Evolutionary conservation across 2,329 filamentous ascomycete genomes (phyloP).

Genomic region (Botryotinia convoluta): DNA sequence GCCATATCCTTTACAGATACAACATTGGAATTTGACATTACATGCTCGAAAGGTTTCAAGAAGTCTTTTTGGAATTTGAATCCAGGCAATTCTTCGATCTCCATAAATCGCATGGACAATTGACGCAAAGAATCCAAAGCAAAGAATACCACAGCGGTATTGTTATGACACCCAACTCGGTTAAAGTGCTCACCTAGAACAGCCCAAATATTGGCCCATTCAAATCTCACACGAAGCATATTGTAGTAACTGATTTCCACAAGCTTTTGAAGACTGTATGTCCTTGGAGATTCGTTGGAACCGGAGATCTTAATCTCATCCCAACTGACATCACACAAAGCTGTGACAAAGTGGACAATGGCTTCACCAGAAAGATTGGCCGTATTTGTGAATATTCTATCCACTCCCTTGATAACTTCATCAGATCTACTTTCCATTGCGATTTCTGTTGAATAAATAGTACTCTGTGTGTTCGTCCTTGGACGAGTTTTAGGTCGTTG

Average conservation of each 20-base stretch:
- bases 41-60: conserved; percentile 95
- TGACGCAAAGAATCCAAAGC: conserved; percentile 93
- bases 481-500: conserved; percentile 50
- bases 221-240: conserved; percentile 96
- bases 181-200: conserved; percentile 99
- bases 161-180: conserved; percentile 91
- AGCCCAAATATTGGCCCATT: conserved; percentile 97
- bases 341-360: conserved; percentile 91
- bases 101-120: conserved; percentile 97
- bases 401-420: conserved; percentile 88
- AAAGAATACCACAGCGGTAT: conserved; percentile 96
- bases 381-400: conserved; percentile 95
- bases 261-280: conserved; percentile 95
- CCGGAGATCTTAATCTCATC: conserved; percentile 98
- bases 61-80: conserved; percentile 99
- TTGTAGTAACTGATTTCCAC: conserved; percentile 99
- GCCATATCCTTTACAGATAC: conserved; percentile 97
- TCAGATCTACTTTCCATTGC: conserved; percentile 90
- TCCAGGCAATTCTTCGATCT: conserved; percentile 93
- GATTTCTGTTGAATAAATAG: conserved; percentile 68
- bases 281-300: conserved; percentile 90
- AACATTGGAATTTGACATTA: conserved; percentile 88
- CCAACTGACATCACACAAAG: conserved; percentile 95
- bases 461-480: conserved; percentile 47
- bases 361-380: conserved; percentile 90